A percentile compares a stretch with the other conserved stretches of the same genome.
These are phyloP conservation scores for Mycocentrospora acerina DNA, from an alignment of 2,329 filamentous ascomycete species.

Conservation along the genomic window DNA sequence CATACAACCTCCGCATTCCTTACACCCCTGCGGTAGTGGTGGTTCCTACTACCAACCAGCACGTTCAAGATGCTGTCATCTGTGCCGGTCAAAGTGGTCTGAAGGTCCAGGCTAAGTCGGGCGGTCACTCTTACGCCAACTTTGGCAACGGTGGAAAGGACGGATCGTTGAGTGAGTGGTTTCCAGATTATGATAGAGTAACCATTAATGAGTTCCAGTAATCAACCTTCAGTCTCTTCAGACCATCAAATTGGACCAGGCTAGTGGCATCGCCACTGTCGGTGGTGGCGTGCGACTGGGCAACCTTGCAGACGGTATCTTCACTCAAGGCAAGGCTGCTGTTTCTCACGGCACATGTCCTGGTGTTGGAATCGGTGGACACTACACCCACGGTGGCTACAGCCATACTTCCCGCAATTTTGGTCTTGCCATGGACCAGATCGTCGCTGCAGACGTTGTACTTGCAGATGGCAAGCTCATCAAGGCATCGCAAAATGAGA, in stretches of 20 bases:
- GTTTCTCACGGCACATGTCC: constrained; percentile 58
- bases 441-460: constrained; percentile 41
- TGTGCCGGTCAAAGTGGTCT: constrained; percentile 55
- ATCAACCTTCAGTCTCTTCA: constrained; percentile 52
- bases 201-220: constrained; percentile 10
- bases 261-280: constrained; percentile 46
- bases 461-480: constrained; percentile 43
- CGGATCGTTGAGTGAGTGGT: constrained; percentile 41
- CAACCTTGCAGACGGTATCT: constrained; percentile 40
- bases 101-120: constrained; percentile 63
- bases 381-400: constrained; percentile 41
- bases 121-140: constrained; percentile 64
- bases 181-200: too few relatives aligned
- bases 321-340: constrained; percentile 40
- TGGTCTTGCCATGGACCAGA: constrained; percentile 40
- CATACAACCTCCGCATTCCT: constrained; percentile 40
- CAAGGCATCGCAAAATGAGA: constrained; percentile 32
- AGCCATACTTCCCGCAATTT: constrained; percentile 38
- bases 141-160: constrained; percentile 53
- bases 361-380: constrained; percentile 43
- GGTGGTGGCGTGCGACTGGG: constrained; percentile 54
- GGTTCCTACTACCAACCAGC: constrained; percentile 54
- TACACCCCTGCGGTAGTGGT: constrained; percentile 58
- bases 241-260: constrained; percentile 45
- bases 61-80: constrained; percentile 59